phyloP scores from a whole-genome alignment of 176 grass and related monocot genomes.

The Triticum timopheevii region DNA sequence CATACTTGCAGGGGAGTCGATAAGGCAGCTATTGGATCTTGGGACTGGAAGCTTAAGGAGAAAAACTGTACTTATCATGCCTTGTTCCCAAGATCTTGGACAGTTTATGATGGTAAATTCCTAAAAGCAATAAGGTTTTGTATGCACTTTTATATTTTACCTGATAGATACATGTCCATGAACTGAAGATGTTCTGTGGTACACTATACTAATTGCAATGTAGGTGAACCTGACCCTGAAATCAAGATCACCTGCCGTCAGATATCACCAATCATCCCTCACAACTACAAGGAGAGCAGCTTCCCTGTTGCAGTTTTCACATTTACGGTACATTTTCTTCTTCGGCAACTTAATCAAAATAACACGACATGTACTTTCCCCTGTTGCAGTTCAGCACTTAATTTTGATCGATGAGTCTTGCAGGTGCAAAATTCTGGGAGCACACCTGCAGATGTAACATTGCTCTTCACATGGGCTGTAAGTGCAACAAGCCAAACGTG shows the following conservation, averaged over 20 bases:
- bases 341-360: too few relatives aligned
- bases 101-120: constrained; percentile 75
- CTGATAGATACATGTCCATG: not conserved
- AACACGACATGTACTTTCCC: too few relatives aligned
- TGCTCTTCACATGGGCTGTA: constrained; percentile 98
- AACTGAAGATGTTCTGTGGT: not conserved
- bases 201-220: constrained; percentile 8
- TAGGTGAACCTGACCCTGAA: constrained; percentile 81
- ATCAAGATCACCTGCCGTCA: constrained; percentile 90
- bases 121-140: not conserved
- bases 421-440: constrained; percentile 76
- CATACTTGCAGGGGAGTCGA: constrained; percentile 52
- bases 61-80: constrained; percentile 75
- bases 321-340: constrained; percentile 49
- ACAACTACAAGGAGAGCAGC: constrained; percentile 90
- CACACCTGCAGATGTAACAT: constrained; percentile 70
- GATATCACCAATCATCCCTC: constrained; percentile 89
- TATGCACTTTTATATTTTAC: not conserved
- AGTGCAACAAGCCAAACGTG: constrained; percentile 36
- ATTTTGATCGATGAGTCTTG: not conserved
- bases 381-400: too few relatives aligned
- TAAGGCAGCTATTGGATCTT: constrained; percentile 61
- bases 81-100: constrained; percentile 91
- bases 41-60: constrained; percentile 92
- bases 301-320: constrained; percentile 79